Evolutionary conservation across 768 basidiomycete genomes (phyloP).

Genomic region (Leccinum pellstonianum): DNA sequence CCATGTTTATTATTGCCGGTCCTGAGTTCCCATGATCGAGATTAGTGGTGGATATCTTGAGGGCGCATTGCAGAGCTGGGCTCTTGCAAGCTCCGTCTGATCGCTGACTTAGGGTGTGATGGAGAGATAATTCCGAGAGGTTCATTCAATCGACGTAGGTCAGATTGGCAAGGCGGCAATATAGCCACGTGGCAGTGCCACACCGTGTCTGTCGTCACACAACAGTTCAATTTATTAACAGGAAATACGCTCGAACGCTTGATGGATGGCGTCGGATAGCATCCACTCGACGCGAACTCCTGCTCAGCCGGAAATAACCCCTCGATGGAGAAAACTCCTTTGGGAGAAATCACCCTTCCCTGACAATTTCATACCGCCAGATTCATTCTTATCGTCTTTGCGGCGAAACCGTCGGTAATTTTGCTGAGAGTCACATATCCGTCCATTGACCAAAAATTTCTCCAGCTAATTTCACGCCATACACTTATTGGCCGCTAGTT

Average conservation of each 20-base stretch:
- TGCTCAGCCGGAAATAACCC: conserved; percentile 17
- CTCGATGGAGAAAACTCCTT: conserved; percentile 68
- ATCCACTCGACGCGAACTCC: background rate
- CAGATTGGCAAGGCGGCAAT: conserved; percentile 2
- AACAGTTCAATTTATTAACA: background rate
- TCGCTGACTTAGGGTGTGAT: background rate
- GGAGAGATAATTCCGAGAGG: conserved; percentile 17
- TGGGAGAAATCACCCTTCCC: conserved; percentile 75
- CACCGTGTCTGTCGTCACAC: conserved; percentile 1
- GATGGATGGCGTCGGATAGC: background rate
- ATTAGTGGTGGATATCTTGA: conserved; percentile 13
- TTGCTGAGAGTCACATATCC: conserved; percentile 8
- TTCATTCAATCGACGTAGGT: background rate
- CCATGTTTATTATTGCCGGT: conserved; percentile 12
- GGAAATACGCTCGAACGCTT: background rate
- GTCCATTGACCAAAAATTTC: conserved; percentile 13
- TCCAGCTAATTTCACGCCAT: conserved; percentile 76
- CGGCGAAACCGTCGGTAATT: conserved; percentile 67
- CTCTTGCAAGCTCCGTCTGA: conserved; percentile 4
- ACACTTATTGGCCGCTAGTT: conserved; percentile 74
- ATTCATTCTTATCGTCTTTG: conserved; percentile 74
- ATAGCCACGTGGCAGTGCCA: conserved; percentile 14
- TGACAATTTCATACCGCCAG: conserved; percentile 81
- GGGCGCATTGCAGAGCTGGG: background rate
- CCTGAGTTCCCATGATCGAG: conserved; percentile 29